Evolutionary conservation across 345 rosid genomes (phyloP), one percentile per base, ranked within the genome.

Genomic region (Eucalyptus urophylla): DNA sequence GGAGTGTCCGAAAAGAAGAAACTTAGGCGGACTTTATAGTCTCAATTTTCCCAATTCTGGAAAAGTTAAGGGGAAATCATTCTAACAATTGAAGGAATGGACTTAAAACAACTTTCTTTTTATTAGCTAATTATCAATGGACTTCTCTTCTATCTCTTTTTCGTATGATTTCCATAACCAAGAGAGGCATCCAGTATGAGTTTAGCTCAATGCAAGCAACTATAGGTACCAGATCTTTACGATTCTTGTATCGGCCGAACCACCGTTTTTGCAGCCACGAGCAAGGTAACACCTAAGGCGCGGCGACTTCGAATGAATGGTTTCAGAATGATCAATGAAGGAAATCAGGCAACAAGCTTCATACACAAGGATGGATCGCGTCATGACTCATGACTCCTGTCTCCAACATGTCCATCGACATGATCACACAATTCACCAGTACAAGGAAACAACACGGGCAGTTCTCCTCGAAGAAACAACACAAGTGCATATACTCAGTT

Each of bases 161-260:
- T 76, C 47, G 27, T 3, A 17, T 33, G 13, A 9, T 31, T 69
- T 69, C 80, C 44, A 69, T 1, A 8, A 31, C 25, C 43, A 17
- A 69, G 80, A 69, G 80, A 8, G 80, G 80, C 80, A 17, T 16
- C 80, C 24, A 37, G 11, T 3, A 76, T 76, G 83, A 37, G 45
- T 33, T 37, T 2, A 19, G 45, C 14, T 37, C 27, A 17, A 72
- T 37, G 8, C 45, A 72, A 72, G 81, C 45, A 19, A n/a, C 8
- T 15, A n/a, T 33, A 69, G 44, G 8, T 0, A 33, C 44, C 14
- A 40, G 14, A 69, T 33, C 44, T 37, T 14, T n/a, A 15, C 22
- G 1, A n/a, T 31, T n/a, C 40, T 8, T 1, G 19, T 16, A 67
- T 67, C 0, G 0, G 80, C 21, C 22, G 3, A 6, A n/a, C 80